phyloP scores from a whole-genome alignment of 2,329 filamentous ascomycete species.

The Blastomyces emzantsi region DNA sequence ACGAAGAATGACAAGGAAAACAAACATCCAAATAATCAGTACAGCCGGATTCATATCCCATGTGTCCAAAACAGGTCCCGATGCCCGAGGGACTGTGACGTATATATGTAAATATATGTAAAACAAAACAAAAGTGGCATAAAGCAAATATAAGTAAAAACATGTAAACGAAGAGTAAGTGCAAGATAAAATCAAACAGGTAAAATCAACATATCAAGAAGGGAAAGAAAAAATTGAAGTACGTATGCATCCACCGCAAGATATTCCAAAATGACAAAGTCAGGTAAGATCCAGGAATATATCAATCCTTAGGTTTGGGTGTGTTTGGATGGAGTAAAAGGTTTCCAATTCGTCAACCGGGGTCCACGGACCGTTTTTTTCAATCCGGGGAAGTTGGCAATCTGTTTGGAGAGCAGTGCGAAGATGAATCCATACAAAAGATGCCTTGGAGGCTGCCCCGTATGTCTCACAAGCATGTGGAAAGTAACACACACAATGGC shows the following conservation, averaged over 20 bases:
- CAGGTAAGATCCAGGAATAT: background rate
- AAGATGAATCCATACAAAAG: background rate
- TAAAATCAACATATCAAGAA: slow-evolving; percentile 2
- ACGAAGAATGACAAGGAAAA: background rate
- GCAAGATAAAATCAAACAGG: background rate
- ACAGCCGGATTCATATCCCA: slow-evolving; percentile 1
- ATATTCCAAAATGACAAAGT: background rate
- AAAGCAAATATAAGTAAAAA: slow-evolving; percentile 2
- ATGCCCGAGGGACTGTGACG: background rate
- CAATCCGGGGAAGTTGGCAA: background rate
- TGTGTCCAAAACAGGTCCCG: slow-evolving; percentile 4
- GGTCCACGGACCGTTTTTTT: background rate
- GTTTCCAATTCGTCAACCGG: background rate
- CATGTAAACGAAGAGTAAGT: background rate
- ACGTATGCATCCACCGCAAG: background rate
- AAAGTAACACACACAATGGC: background rate
- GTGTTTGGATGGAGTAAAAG: background rate
- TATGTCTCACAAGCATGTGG: background rate
- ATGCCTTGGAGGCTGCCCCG: background rate
- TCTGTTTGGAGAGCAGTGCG: background rate
- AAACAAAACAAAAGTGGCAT: background rate
- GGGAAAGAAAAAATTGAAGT: background rate
- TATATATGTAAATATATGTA: slow-evolving; percentile 7
- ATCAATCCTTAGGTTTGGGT: background rate
- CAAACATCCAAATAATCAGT: slow-evolving; percentile 1